These are phyloP conservation scores for Hamigera avellanea DNA, from an alignment of 495 filamentous ascomycete species.

Conservation along the genomic window DNA sequence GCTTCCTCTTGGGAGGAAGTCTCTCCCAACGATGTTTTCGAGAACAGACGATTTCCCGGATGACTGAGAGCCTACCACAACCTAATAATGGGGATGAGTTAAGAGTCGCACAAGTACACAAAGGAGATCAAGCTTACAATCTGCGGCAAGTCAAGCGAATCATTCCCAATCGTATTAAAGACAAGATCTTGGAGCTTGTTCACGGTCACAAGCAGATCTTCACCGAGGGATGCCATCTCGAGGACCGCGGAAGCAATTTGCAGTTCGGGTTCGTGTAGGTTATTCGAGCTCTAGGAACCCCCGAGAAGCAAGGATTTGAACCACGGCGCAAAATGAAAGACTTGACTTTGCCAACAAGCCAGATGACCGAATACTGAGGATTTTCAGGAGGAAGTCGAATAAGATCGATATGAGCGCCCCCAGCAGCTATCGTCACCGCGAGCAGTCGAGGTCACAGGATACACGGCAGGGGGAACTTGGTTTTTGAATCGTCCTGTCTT, in stretches of 20 bases:
- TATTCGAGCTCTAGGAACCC: not conserved
- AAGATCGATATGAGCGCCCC: no score
- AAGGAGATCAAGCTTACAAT: slow-evolving; percentile 55
- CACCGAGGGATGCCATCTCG: slow-evolving; percentile 63
- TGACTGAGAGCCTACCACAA: slow-evolving; percentile 96
- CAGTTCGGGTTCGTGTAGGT: not conserved
- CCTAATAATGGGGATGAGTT: slow-evolving; percentile 37
- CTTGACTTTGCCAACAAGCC: not conserved
- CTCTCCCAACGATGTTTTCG: slow-evolving; percentile 96
- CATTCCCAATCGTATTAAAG: slow-evolving; percentile 98
- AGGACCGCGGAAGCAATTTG: not conserved
- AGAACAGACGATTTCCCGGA: slow-evolving; percentile 99
- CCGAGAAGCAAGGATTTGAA: not conserved
- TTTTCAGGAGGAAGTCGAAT: no score
- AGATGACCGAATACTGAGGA: no score
- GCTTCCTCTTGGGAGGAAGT: slow-evolving; percentile 92
- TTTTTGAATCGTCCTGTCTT: no score
- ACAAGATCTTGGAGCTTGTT: slow-evolving; percentile 97
- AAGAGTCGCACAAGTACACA: no score
- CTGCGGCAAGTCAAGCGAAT: slow-evolving; percentile 93
- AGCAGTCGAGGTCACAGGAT: no score
- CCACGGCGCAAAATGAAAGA: not conserved
- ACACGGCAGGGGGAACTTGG: no score
- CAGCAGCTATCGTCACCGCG: no score
- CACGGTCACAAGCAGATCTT: slow-evolving; percentile 83